These are phyloP conservation scores for Diaporthe ilicicola DNA, from an alignment of 2,329 filamentous ascomycete genomes.

Conservation along the genomic window DNA sequence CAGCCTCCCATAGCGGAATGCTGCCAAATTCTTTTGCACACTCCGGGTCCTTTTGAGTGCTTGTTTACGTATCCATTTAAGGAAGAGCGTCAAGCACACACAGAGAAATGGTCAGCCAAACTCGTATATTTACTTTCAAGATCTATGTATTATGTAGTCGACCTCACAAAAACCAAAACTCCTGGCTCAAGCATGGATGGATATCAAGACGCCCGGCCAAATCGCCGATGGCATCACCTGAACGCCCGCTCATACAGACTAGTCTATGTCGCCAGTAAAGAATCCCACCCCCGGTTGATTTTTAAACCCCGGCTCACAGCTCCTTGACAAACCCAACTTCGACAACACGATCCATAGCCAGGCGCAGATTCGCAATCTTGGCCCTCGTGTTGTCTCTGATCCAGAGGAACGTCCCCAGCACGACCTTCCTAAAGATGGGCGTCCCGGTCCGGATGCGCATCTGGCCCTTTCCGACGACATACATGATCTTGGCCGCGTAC, in stretches of 20 bases:
- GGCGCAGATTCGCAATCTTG: conserved; percentile 69
- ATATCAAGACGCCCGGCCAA: neutral
- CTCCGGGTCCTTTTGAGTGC: too few species aligned
- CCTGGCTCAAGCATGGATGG: neutral
- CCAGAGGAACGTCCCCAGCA: conserved; percentile 66
- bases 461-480: conserved; percentile 68
- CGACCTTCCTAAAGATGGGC: conserved; percentile 51
- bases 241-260: neutral
- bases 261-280: neutral
- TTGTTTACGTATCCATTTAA: too few species aligned
- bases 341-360: conserved; percentile 67
- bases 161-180: neutral
- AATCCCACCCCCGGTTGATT: neutral
- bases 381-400: conserved; percentile 69
- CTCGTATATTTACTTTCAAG: neutral
- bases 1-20: too few species aligned
- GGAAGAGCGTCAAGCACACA: too few species aligned
- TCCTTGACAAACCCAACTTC: conserved; percentile 75
- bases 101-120: too few species aligned
- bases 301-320: conserved; percentile 50
- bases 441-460: conserved; percentile 57
- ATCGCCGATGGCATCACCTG: neutral
- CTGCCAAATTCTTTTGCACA: too few species aligned
- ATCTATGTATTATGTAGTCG: too few species aligned
- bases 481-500: conserved; percentile 58